These are phyloP conservation scores for Penicillium sclerotigenum DNA, from an alignment of 2,329 filamentous ascomycete genomes.

Conservation along the genomic window DNA sequence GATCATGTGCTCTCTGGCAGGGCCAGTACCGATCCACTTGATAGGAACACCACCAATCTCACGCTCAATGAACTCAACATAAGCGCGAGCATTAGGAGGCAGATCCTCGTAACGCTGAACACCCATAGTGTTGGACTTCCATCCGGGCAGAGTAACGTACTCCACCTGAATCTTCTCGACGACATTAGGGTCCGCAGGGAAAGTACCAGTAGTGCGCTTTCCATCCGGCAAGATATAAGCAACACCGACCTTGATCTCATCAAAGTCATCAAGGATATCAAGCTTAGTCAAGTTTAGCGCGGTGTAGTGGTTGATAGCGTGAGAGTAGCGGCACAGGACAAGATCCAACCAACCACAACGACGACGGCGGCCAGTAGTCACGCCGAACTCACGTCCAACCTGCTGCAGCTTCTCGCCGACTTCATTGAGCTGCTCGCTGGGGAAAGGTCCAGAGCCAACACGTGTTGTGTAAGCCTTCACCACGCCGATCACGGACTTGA, in stretches of 20 bases:
- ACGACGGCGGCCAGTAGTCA: constrained; percentile 59
- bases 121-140: constrained; percentile 60
- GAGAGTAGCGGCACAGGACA: constrained; percentile 62
- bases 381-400: constrained; percentile 55
- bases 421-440: constrained; percentile 59
- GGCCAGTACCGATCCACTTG: constrained; percentile 63
- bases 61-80: constrained; percentile 60
- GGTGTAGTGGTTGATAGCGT: constrained; percentile 53
- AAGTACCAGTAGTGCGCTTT: constrained; percentile 49
- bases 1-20: constrained; percentile 61
- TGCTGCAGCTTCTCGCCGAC: constrained; percentile 56
- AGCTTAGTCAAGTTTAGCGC: constrained; percentile 63
- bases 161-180: constrained; percentile 54
- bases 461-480: constrained; percentile 65
- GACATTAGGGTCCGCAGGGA: constrained; percentile 56
- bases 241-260: constrained; percentile 60
- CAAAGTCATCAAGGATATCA: constrained; percentile 62
- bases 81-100: constrained; percentile 56
- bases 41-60: constrained; percentile 55
- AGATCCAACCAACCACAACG: constrained; percentile 65
- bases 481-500: constrained; percentile 60
- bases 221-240: constrained; percentile 54
- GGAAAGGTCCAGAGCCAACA: constrained; percentile 60
- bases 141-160: constrained; percentile 60
- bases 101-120: constrained; percentile 56